A percentile compares a stretch with the other conserved stretches of the same genome.
phyloP scores from a whole-genome alignment of 2,329 filamentous ascomycete genomes.

The Ophiostoma fasciatum region DNA sequence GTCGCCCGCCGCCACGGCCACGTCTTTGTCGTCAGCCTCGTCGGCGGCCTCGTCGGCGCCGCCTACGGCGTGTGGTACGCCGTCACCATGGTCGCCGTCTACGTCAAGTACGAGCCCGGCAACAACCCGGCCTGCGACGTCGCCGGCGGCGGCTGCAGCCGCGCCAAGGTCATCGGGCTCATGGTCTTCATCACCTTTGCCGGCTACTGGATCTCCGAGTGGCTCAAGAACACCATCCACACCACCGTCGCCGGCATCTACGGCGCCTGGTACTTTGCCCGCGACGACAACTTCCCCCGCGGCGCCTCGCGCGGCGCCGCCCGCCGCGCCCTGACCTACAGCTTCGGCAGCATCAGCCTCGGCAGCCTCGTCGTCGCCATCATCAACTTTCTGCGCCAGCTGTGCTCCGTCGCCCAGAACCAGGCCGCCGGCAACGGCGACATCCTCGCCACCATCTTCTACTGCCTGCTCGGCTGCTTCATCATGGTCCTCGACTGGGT shows the following conservation, averaged over 20 bases:
- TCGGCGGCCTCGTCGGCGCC: conserved; percentile 64
- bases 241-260: conserved; percentile 79
- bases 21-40: conserved; percentile 70
- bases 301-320: conserved; percentile 74
- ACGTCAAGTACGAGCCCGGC: conserved; percentile 64
- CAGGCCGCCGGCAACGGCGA: conserved; percentile 53
- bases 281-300: conserved; percentile 49
- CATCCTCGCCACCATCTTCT: conserved; percentile 47
- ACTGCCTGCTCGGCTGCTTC: conserved; percentile 64
- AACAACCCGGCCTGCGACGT: conserved; percentile 35
- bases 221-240: conserved; percentile 87
- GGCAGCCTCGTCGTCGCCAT: conserved; percentile 78
- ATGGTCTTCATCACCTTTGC: conserved; percentile 81
- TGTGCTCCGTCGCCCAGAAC: conserved; percentile 63
- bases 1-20: conserved; percentile 74
- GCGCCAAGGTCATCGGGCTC: conserved; percentile 66
- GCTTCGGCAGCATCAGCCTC: conserved; percentile 79
- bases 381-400: conserved; percentile 69
- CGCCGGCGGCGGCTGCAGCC: conserved; percentile 50
- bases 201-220: conserved; percentile 88
- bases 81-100: conserved; percentile 73
- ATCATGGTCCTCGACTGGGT: conserved; percentile 72
- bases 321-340: conserved; percentile 71
- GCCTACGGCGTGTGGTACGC: conserved; percentile 76
- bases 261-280: conserved; percentile 75